Conservation (phyloP, 331 rosid species). For the Arachis monticola region DNA sequence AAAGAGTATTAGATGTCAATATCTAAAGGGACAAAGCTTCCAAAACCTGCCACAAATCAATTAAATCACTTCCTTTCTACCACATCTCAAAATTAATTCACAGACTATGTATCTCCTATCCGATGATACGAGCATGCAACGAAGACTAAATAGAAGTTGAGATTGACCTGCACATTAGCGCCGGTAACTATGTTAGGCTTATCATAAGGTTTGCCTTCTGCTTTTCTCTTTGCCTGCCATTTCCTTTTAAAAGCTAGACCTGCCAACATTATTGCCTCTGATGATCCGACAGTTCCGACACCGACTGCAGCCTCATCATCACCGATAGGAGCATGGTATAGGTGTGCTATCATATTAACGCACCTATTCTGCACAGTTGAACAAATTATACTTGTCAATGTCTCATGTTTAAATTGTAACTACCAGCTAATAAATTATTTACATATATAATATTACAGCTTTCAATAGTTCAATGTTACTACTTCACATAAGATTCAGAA, state of each 20-base stretch:
- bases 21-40: not conserved
- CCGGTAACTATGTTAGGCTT: slow-evolving; percentile 95
- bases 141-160: not conserved
- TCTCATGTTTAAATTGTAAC: not conserved
- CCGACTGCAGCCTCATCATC: slow-evolving; percentile 75
- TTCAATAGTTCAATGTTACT: slow-evolving; percentile 25
- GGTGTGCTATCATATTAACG: slow-evolving; percentile 84
- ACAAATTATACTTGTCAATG: slow-evolving; percentile 1
- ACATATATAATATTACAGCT: slow-evolving; percentile 12
- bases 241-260: slow-evolving; percentile 89
- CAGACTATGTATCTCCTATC: not conserved
- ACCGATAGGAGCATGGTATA: slow-evolving; percentile 74
- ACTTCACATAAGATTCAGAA: slow-evolving; percentile 19
- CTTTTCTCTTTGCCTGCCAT: slow-evolving; percentile 79
- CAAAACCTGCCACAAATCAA: slow-evolving; percentile 4
- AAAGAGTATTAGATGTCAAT: slow-evolving; percentile 12
- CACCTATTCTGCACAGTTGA: slow-evolving; percentile 74
- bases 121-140: not conserved
- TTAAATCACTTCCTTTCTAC: slow-evolving; percentile 12
- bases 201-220: slow-evolving; percentile 70
- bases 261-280: slow-evolving; percentile 94
- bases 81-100: not conserved
- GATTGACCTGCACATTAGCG: slow-evolving; percentile 84
- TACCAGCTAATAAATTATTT: slow-evolving; percentile 7
- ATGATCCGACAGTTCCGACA: slow-evolving; percentile 89